Conservation (phyloP, 1,139 yeast genomes). For the Hansenula sp. region DNA sequence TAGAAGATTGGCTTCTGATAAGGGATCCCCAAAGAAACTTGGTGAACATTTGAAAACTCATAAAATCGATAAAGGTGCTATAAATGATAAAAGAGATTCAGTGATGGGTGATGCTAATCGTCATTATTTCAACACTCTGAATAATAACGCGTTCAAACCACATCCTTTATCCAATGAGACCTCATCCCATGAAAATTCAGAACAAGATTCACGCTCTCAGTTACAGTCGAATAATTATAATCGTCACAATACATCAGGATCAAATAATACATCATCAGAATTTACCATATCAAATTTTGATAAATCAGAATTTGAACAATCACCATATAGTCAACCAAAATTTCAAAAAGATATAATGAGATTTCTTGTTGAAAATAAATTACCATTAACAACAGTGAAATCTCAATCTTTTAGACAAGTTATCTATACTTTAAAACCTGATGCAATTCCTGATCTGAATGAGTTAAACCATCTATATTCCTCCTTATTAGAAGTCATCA, state of each 20-base stretch:
- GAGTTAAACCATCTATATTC: constrained; percentile 45
- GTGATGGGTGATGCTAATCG: constrained; percentile 11
- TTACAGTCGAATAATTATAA: neutral
- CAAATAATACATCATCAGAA: constrained; percentile 1
- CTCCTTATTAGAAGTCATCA: constrained; percentile 43
- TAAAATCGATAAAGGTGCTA: constrained; percentile 36
- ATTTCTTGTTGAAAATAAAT: constrained; percentile 48
- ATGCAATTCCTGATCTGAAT: constrained; percentile 41
- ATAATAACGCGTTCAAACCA: constrained; percentile 12
- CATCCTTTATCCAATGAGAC: constrained; percentile 2
- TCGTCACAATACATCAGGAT: neutral
- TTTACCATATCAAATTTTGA: constrained; percentile 18
- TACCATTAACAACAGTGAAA: constrained; percentile 44
- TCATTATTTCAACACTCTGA: constrained; percentile 17
- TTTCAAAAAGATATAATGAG: constrained; percentile 50
- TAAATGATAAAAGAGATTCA: constrained; percentile 20
- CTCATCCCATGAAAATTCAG: neutral
- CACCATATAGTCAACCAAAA: constrained; percentile 42
- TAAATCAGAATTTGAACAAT: constrained; percentile 33
- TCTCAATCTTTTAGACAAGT: constrained; percentile 52
- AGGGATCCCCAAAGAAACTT: constrained; percentile 57
- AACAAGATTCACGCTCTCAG: neutral
- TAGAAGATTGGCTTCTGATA: constrained; percentile 45
- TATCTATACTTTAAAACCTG: constrained; percentile 46
- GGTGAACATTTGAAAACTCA: constrained; percentile 56